Percentiles rank a stretch among this genome's conserved stretches.
Conservation (phyloP, 495 filamentous ascomycete genomes). For the Xylaria palmicola region DNA sequence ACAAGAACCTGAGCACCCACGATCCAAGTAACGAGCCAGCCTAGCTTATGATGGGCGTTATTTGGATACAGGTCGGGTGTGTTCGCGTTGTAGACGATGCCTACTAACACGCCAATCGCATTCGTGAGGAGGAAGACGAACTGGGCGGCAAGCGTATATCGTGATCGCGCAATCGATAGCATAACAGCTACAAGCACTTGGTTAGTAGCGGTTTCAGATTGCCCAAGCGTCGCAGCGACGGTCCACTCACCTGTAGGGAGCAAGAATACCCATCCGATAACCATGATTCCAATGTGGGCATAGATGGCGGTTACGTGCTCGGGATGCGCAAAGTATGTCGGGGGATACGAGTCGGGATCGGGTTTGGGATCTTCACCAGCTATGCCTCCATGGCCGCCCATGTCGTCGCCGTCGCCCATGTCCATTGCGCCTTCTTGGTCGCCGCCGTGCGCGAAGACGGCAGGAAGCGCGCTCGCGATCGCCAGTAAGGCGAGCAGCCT, state of each 20-base stretch:
- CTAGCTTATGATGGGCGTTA: slow-evolving; percentile 85
- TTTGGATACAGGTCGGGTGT: slow-evolving; percentile 88
- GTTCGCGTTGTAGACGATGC: slow-evolving; percentile 73
- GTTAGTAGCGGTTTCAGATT: slow-evolving; percentile 20
- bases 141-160: slow-evolving; percentile 70
- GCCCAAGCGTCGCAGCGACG: background rate
- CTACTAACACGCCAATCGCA: slow-evolving; percentile 66
- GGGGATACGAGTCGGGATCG: slow-evolving; percentile 40
- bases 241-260: slow-evolving; percentile 70
- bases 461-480: slow-evolving; percentile 31
- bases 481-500: slow-evolving; percentile 29
- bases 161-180: slow-evolving; percentile 79
- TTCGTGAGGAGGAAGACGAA: slow-evolving; percentile 74
- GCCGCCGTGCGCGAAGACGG: slow-evolving; percentile 44
- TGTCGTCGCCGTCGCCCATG: slow-evolving; percentile 42
- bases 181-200: slow-evolving; percentile 63
- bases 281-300: slow-evolving; percentile 78
- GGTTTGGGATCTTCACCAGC: slow-evolving; percentile 38
- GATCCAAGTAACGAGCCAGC: slow-evolving; percentile 80
- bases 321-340: slow-evolving; percentile 74
- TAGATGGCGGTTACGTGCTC: slow-evolving; percentile 67
- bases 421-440: slow-evolving; percentile 35
- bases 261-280: slow-evolving; percentile 76
- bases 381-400: slow-evolving; percentile 37
- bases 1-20: slow-evolving; percentile 66